phyloP scores from a whole-genome alignment of 1,139 yeast genomes.

The Geotrichum macrosporum region DNA sequence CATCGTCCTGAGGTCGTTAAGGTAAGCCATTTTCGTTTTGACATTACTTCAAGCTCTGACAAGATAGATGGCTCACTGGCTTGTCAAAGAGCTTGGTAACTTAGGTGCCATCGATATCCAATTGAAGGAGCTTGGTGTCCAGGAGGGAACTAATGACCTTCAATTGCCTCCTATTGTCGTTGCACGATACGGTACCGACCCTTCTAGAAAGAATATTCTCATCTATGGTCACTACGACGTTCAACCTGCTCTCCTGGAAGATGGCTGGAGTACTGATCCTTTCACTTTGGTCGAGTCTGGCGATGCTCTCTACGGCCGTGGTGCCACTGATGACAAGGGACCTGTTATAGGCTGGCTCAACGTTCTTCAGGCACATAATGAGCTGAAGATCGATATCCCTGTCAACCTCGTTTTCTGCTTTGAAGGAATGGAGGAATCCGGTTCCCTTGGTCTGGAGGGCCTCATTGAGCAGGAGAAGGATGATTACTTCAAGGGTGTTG shows the following conservation, averaged over 20 bases:
- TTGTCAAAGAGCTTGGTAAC: constrained; percentile 58
- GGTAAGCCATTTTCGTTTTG: constrained; percentile 2
- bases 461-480: constrained; percentile 75
- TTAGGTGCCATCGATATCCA: constrained; percentile 82
- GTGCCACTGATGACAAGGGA: constrained; percentile 96
- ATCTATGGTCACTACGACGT: constrained; percentile 97
- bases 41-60: background rate
- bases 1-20: constrained; percentile 75
- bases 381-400: constrained; percentile 81
- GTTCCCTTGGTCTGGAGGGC: constrained; percentile 84
- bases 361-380: constrained; percentile 82
- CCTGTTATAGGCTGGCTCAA: constrained; percentile 98
- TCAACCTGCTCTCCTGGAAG: constrained; percentile 89
- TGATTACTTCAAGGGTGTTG: constrained; percentile 76
- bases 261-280: constrained; percentile 96
- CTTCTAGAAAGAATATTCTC: constrained; percentile 76
- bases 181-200: constrained; percentile 79
- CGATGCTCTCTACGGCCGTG: constrained; percentile 79
- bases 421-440: constrained; percentile 99
- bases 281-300: constrained; percentile 63
- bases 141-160: constrained; percentile 69
- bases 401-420: constrained; percentile 89
- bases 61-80: constrained; percentile 68
- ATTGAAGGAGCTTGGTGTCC: constrained; percentile 76
- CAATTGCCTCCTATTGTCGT: constrained; percentile 90